Conservation (phyloP, 352 stramenopile species). For the Phytophthora sojae region DNA sequence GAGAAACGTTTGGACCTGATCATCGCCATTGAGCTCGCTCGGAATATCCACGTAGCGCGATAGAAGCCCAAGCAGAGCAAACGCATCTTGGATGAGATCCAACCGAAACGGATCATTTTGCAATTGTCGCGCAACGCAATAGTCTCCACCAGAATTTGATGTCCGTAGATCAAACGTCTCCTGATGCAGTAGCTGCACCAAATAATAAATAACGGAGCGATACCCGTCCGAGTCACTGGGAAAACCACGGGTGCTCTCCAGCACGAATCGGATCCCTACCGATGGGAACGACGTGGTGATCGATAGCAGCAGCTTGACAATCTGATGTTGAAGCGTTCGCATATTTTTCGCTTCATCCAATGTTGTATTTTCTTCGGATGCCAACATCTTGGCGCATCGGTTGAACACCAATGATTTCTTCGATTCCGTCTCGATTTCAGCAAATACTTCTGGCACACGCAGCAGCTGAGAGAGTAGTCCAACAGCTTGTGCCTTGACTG, state of each 20-base stretch:
- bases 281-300: slow-evolving; percentile 67
- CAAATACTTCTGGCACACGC: slow-evolving; percentile 50
- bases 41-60: slow-evolving; percentile 74
- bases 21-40: slow-evolving; percentile 54
- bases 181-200: slow-evolving; percentile 63
- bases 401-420: slow-evolving; percentile 78
- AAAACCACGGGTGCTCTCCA: slow-evolving; percentile 70
- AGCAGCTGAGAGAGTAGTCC: slow-evolving; percentile 51
- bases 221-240: slow-evolving; percentile 56
- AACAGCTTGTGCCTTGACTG: slow-evolving; percentile 50
- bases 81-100: slow-evolving; percentile 61
- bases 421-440: slow-evolving; percentile 45
- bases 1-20: slow-evolving; percentile 67
- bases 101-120: slow-evolving; percentile 38
- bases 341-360: slow-evolving; percentile 29
- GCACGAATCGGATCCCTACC: slow-evolving; percentile 69
- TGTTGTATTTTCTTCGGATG: slow-evolving; percentile 14
- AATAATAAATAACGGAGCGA: slow-evolving; percentile 69
- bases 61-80: slow-evolving; percentile 65
- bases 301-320: slow-evolving; percentile 66
- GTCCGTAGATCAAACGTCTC: slow-evolving; percentile 68
- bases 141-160: slow-evolving; percentile 32
- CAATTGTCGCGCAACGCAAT: slow-evolving; percentile 26
- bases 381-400: slow-evolving; percentile 72
- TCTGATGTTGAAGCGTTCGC: slow-evolving; percentile 56